Conservation (phyloP, 305 asterid species). For the Solanum hybrid region DNA sequence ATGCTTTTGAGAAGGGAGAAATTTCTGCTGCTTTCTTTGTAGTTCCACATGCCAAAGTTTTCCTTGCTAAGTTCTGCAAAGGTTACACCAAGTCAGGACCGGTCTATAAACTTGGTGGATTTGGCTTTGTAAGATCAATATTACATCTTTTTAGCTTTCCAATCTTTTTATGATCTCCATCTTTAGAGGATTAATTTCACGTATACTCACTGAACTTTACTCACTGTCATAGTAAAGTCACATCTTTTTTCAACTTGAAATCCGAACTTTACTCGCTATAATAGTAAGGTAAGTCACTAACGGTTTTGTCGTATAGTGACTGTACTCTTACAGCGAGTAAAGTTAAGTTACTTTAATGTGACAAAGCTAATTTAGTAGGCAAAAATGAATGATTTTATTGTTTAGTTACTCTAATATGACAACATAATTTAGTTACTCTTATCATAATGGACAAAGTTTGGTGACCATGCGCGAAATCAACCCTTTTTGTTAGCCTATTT, state of each 20-base stretch:
- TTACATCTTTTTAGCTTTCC: background rate
- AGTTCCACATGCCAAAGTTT: constrained; percentile 56
- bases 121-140: constrained; percentile 51
- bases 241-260: background rate
- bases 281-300: background rate
- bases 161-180: background rate
- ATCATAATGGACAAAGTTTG: background rate
- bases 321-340: background rate
- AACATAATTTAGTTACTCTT: background rate
- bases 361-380: background rate
- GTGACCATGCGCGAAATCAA: background rate
- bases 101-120: constrained; percentile 50
- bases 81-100: constrained; percentile 38
- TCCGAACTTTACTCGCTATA: background rate
- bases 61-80: constrained; percentile 47
- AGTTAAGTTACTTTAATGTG: background rate
- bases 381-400: background rate
- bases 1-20: constrained; percentile 30
- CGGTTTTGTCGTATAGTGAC: background rate
- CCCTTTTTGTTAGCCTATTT: background rate
- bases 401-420: background rate
- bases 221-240: background rate
- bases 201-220: background rate
- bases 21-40: constrained; percentile 64
- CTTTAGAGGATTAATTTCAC: background rate